These are phyloP conservation scores for Oryza meyeriana DNA, from an alignment of 176 grass and related monocot species.

Conservation along the genomic window DNA sequence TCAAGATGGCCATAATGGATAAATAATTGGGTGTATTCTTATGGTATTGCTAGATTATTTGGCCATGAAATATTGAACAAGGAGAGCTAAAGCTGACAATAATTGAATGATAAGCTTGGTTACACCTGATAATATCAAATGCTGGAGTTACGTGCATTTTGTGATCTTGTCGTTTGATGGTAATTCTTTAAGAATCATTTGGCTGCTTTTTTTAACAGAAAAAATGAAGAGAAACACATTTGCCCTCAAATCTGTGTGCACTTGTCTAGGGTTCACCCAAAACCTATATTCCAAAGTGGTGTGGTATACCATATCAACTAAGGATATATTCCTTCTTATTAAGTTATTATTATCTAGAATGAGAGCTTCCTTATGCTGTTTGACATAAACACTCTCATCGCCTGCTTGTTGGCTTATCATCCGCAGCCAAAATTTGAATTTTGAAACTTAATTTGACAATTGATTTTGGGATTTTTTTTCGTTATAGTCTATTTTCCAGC, in stretches of 20 bases:
- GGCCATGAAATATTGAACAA: background rate
- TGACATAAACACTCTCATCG: too few relatives aligned
- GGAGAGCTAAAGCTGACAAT: background rate
- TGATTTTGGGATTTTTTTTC: too few relatives aligned
- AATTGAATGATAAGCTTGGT: background rate
- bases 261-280: background rate
- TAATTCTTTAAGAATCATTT: background rate
- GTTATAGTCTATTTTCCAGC: too few relatives aligned
- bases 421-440: too few relatives aligned
- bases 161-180: background rate
- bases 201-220: background rate
- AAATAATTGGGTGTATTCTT: background rate
- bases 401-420: too few relatives aligned
- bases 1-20: background rate
- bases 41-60: background rate
- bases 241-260: background rate
- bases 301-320: background rate
- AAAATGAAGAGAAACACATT: background rate
- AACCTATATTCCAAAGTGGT: conserved; percentile 1
- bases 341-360: background rate
- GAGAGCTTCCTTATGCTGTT: background rate
- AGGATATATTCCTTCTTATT: background rate
- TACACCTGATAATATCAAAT: background rate
- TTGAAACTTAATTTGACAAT: too few relatives aligned
- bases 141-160: background rate